Evolutionary conservation across 2,329 filamentous ascomycete species (phyloP), one percentile per base, ranked within the genome.

Genomic region (Colletotrichum musicola): DNA sequence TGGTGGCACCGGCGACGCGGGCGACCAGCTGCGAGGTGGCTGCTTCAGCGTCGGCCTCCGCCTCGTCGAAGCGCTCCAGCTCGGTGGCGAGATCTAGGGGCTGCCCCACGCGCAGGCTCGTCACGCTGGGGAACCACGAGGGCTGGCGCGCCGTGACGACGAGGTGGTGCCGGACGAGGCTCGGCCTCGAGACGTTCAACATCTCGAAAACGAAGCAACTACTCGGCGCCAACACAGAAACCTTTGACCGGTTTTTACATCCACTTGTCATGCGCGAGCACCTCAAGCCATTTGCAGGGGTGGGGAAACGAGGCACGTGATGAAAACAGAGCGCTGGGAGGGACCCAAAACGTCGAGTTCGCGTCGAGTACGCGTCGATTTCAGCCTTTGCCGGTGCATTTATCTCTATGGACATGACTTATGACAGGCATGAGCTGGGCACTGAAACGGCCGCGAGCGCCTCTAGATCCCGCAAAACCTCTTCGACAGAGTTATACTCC

Each of bases 401-500:
- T 22, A 22, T 22, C 22, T 22, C 22, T 22, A 22, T 22, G 22
- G 22, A 22, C 22, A 22, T 22, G 22, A 22, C 22, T 22, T 22
- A 22, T 22, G 22, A 22, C 22, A 22, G 22, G 22, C 22, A 22
- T 22, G 22, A 22, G 22, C 22, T 22, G 22, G 22, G 22, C 22
- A 22, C 22, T 22, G 22, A 22, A 22, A 22, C 22, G 22, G 22
- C 22, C 22, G 22, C 22, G 22, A 22, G 22, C 22, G 22, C 22
- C 22, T 22, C 22, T 22, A 22, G 22, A 47, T 68, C 65, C 38
- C 56, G 7, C 18, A 64, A 25, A n/a, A 60, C 54, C 55, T 68
- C 54, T 20, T 16, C 35, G 2, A 54, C 65, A 10, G 65, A 59
- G 22, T 25, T 42, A 25, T 68, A 68, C 22, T 56, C 30, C 35